phyloP scores from a whole-genome alignment of 2,329 filamentous ascomycete genomes.

The Fonsecaea monophora region DNA sequence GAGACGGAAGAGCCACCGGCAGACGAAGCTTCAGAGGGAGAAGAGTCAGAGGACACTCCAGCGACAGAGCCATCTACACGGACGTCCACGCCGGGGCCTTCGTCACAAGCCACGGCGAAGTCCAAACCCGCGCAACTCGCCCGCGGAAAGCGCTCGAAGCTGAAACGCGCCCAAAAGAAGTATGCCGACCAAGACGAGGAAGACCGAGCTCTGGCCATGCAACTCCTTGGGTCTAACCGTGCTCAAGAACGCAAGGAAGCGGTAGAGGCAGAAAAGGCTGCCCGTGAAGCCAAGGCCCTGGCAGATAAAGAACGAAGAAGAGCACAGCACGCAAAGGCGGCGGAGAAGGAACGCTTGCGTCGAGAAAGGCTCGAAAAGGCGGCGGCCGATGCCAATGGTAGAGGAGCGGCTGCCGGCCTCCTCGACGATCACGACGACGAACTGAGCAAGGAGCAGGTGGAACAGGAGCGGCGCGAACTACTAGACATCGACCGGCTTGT shows the following conservation, averaged over 20 bases:
- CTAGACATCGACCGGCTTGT: conserved; percentile 73
- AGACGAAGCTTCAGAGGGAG: conserved; percentile 1
- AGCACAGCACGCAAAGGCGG: conserved; percentile 78
- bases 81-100: conserved; percentile 34
- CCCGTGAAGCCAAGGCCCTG: conserved; percentile 73
- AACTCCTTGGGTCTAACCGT: conserved; percentile 76
- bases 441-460: conserved; percentile 57
- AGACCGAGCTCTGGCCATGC: conserved; percentile 81
- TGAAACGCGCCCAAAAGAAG: conserved; percentile 67
- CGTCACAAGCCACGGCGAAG: conserved; percentile 34
- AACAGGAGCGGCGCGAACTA: conserved; percentile 53
- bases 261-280: conserved; percentile 68
- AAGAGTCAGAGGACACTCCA: conserved; percentile 15
- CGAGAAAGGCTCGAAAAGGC: conserved; percentile 74
- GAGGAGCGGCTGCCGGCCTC: conserved; percentile 3
- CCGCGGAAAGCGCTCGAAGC: conserved; percentile 54
- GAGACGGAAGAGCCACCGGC: conserved; percentile 13
- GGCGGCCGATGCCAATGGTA: conserved; percentile 50
- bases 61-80: conserved; percentile 27
- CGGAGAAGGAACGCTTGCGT: conserved; percentile 67
- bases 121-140: conserved; percentile 31
- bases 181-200: conserved; percentile 96
- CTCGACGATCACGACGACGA: conserved; percentile 63
- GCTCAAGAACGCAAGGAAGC: conserved; percentile 72
- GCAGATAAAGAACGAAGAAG: conserved; percentile 76